Base-by-base conservation (phyloP, 495 filamentous ascomycete genomes). In the Cercophora sp. region DNA sequence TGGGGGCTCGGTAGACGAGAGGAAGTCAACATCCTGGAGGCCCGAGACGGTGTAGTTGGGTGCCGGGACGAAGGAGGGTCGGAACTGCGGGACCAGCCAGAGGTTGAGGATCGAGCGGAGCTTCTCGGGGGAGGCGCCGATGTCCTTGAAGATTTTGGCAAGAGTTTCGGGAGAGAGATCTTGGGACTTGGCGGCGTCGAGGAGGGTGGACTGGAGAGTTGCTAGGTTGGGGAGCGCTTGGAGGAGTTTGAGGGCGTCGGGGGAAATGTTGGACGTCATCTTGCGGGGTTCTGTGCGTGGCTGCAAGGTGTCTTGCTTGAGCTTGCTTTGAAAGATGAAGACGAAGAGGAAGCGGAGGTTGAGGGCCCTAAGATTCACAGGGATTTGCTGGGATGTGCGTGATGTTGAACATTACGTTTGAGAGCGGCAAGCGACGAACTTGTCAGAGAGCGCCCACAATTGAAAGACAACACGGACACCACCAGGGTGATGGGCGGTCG, bases 1-100 rank as follows among this genome's bases (percentile, higher is more conserved):
- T 1, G 61, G 51, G 0, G 39, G 40, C 35, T 60, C 58, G 1
- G 50, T 52, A 9, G 48, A 44, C 5, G 52, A 57, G 0, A 63
- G 35, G 23, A 65, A 53, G n/a, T 58, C 66, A 31, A 69, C 55
- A 29, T 67, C 64, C 1, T 37, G 40, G 10, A 57, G 46, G 2
- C 49, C 54, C 11, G 55, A 44, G 3, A 53, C 18, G 15, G 26
- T 22, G 27, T 60, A 23, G 24, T 61, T 57, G 1, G 26, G 27
- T n/a, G 60, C 64, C 1, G 55, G 8, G 25, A 59, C 57, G 31
- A 69, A 67, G 10, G 51, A 60, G 4, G 66, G 62, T 32, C 57
- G 61, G 48, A 65, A 61, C 16, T 55, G 52, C 22, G 66, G 62
- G 0, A 61, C 59, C 26, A 69, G 58, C 58, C 60, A 65, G 9